These are phyloP conservation scores for Boletales sp. DNA, from an alignment of 768 basidiomycete species.

Conservation along the genomic window DNA sequence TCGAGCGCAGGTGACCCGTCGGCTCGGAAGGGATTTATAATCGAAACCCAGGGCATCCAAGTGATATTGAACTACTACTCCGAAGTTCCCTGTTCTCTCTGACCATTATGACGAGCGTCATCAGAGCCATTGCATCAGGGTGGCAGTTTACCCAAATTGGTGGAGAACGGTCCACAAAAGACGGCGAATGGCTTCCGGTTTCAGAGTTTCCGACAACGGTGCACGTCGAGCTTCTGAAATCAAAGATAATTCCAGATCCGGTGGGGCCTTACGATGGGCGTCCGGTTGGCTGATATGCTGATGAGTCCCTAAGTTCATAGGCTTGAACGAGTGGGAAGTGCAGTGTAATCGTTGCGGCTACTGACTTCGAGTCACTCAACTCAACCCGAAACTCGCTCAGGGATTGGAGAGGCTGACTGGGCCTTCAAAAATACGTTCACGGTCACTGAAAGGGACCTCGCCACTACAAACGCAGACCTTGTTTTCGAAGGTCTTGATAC, in stretches of 20 bases:
- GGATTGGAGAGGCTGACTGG: conserved; percentile 90
- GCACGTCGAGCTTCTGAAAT: conserved; percentile 79
- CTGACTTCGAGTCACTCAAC: not conserved
- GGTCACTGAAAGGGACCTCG: conserved; percentile 45
- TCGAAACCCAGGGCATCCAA: not conserved
- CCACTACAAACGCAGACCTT: conserved; percentile 56
- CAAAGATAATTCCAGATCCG: conserved; percentile 77
- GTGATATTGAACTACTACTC: not conserved
- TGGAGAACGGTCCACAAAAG: conserved; percentile 53
- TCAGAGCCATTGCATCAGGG: conserved; percentile 34
- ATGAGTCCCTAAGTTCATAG: conserved; percentile 52
- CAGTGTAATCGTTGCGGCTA: conserved; percentile 58
- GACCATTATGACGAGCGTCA: conserved; percentile 13
- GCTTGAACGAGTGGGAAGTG: conserved; percentile 83
- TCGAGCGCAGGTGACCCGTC: not conserved
- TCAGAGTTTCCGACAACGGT: conserved; percentile 79
- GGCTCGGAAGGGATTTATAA: too few relatives aligned
- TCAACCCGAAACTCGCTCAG: conserved; percentile 34
- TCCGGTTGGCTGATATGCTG: conserved; percentile 3
- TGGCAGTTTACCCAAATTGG: conserved; percentile 72
- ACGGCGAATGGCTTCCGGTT: conserved; percentile 64
- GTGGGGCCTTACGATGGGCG: conserved; percentile 39
- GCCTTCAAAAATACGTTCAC: conserved; percentile 68
- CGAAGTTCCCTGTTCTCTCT: not conserved
- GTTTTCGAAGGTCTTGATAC: conserved; percentile 93